These are phyloP conservation scores for Lentinula aciculospora DNA, from an alignment of 768 basidiomycete genomes.

Conservation along the genomic window DNA sequence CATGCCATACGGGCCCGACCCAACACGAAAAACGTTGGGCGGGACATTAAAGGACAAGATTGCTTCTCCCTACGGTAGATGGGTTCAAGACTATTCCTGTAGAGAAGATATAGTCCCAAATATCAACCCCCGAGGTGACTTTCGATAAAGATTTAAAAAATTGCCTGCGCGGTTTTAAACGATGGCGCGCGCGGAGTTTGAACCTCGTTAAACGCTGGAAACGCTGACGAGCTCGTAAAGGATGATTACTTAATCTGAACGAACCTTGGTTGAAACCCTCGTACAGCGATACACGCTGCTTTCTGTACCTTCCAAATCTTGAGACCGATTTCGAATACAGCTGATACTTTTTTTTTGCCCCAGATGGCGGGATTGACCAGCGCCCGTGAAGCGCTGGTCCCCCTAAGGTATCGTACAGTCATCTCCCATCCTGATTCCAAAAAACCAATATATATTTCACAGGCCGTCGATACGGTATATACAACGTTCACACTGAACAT, in stretches of 20 bases:
- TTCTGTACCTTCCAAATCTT: not conserved
- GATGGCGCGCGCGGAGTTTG: not conserved
- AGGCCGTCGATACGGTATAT: not conserved
- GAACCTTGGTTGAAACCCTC: not conserved
- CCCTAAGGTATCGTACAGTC: not conserved
- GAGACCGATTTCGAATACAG: not conserved
- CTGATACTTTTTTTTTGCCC: not conserved
- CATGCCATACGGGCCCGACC: conserved; percentile 5
- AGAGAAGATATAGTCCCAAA: not conserved
- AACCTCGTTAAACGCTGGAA: not conserved
- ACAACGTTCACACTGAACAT: not conserved
- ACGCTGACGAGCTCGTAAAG: not conserved
- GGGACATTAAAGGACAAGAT: not conserved
- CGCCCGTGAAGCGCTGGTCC: not conserved
- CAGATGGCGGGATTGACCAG: not conserved
- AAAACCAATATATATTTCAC: not conserved
- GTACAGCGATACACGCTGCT: not conserved
- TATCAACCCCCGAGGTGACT: conserved; percentile 4
- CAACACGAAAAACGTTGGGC: not conserved
- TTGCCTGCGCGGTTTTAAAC: not conserved
- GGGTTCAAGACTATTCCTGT: not conserved
- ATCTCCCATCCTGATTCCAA: not conserved
- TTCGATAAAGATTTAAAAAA: not conserved
- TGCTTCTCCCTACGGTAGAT: not conserved
- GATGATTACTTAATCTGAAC: not conserved